Base-by-base conservation (phyloP, 345 rosid species). In the Eucalyptus urophylla region DNA sequence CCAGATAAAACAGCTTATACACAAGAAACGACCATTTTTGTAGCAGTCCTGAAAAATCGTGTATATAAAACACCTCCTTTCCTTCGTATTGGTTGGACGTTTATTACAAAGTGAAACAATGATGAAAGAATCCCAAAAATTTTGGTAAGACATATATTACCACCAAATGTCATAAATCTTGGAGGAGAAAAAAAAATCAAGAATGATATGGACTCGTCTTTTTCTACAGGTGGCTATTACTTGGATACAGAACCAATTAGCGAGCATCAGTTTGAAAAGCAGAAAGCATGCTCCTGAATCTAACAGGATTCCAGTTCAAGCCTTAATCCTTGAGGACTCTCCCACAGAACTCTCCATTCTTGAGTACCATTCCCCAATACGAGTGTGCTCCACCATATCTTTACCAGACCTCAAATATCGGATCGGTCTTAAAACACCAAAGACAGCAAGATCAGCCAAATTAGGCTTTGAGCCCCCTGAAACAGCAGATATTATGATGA, bases 341-440 rank as follows among this genome's bases (percentile, higher is more conserved):
- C 96, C 97, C 1, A 95, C 96, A 10, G 87, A 90, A 16, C 40
- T 85, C 91, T 95, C 96, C 97, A 95, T 95, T 88, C 96, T 92
- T 6, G 94, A 49, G 92, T 94, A 95, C 97, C 97, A 94, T 24
- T 94, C 95, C 5, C 95, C 95, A 13, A 95, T 95, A 49, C 92
- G 93, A 25, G 97, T 95, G 88, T 95, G 92, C 90, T 94, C 96
- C 92, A 93, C 96, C 97, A 95, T 95, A 89, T 95, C 97, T 87
- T 86, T 93, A 88, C 97, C 97, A 45, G 95, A 93, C 81, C 92
- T 92, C 72, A 95, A 89, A 92, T 94, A 89, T 7, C 95, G 95
- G 54, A 95, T 95, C 8, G 96, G 97, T 92, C 96, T 93, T 24
- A 95, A 89, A 45, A 95, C 96, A 17, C 97, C 97, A 29, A 93